Evolutionary conservation across 2,329 filamentous ascomycete genomes (phyloP).

Genomic region (Phialemoniopsis sp.): DNA sequence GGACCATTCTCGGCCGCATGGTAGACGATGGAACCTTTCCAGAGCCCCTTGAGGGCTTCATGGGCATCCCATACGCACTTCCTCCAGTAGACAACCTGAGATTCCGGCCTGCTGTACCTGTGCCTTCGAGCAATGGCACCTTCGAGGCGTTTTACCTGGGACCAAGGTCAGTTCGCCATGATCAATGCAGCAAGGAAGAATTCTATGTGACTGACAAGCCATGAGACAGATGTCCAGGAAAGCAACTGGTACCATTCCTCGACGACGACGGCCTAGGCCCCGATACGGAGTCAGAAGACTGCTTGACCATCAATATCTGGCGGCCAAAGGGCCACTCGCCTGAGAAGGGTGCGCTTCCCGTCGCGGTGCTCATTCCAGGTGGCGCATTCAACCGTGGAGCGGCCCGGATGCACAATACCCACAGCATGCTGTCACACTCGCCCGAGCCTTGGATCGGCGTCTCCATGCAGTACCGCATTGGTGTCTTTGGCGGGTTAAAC

Average conservation of each 20-base stretch:
- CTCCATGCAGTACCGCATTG: constrained; percentile 42
- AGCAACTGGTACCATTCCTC: constrained; percentile 22
- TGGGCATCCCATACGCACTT: constrained; percentile 42
- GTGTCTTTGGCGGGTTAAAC: constrained; percentile 55
- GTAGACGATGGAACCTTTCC: constrained; percentile 22
- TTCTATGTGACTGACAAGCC: too few relatives aligned
- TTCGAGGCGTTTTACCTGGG: constrained; percentile 17
- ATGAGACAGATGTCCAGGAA: constrained; percentile 19
- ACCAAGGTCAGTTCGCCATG: constrained; percentile 7
- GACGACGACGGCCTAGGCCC: constrained; percentile 21
- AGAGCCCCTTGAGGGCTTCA: constrained; percentile 31
- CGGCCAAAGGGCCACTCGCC: constrained; percentile 3
- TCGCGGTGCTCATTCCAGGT: constrained; percentile 19
- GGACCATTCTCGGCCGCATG: constrained; percentile 21
- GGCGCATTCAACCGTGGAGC: constrained; percentile 25
- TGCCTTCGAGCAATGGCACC: constrained; percentile 18
- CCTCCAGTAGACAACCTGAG: constrained; percentile 36
- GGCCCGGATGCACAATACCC: constrained; percentile 38
- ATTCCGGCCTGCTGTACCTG: constrained; percentile 29
- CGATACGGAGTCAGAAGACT: constrained; percentile 20
- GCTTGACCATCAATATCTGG: constrained; percentile 7
- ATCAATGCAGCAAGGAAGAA: constrained; percentile 1
- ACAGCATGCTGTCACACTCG: constrained; percentile 45
- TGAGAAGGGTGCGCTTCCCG: constrained; percentile 12
- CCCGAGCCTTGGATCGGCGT: constrained; percentile 42